Evolutionary conservation across 208 protist species (phyloP), one percentile per base, ranked within the genome.

Genomic region (Sergeia podlipaevii): DNA sequence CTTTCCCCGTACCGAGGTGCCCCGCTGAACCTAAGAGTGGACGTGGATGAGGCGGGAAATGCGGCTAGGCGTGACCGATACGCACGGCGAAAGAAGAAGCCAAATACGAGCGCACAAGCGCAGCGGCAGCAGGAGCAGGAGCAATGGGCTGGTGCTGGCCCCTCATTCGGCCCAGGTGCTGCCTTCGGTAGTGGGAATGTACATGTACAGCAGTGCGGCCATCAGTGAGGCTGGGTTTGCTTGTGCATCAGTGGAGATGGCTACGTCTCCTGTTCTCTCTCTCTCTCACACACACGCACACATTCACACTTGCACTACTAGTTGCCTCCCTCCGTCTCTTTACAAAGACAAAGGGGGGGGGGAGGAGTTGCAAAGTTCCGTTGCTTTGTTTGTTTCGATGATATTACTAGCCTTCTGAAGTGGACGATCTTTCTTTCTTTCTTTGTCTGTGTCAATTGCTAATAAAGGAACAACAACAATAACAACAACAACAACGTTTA

Each of bases 151-250:
- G 33, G 11, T 38, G 33, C 11, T 15, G n/a, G n/a, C n/a, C n/a
- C n/a, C n/a, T n/a, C n/a, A n/a, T n/a, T n/a, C n/a, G n/a, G n/a
- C n/a, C n/a, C n/a, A n/a, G n/a, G n/a, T n/a, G n/a, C n/a, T n/a
- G n/a, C n/a, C n/a, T n/a, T n/a, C n/a, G 39, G 39, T 8, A 20
- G 39, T 17, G n/a, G n/a, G 18, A 20, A 20, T 21, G n/a, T 45
- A 5, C 39, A 45, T 45, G 39, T 45, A 20, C 39, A 45, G 15
- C 7, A 10, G 8, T 45, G 39, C n/a, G 5, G 5, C 4, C 44
- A 32, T 4, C 20, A 21, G 44, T 21, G 8, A 60, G 44, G 37
- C 60, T 77, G 39, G 65, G 66, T 46, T 50, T 77, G 2, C 57
- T 57, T 4, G 43, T 77, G 3, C n/a, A n/a, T n/a, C n/a, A n/a